phyloP scores from a whole-genome alignment of 1,284 basidiomycete genomes.

The Cutaneotrichosporon sp. region DNA sequence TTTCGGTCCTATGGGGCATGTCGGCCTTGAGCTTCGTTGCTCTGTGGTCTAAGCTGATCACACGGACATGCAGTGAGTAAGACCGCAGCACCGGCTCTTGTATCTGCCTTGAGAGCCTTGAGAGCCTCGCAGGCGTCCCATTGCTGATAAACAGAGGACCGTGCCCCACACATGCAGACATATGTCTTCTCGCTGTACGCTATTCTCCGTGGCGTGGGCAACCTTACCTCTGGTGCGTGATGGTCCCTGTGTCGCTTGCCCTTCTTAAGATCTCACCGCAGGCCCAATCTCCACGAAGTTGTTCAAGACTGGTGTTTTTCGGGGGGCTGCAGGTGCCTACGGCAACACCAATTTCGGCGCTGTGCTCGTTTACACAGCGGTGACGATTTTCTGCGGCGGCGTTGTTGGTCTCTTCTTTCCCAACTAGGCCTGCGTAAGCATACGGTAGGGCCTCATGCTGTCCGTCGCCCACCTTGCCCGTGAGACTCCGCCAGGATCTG shows the following conservation, averaged over 20 bases:
- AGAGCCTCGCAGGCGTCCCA: too few species aligned
- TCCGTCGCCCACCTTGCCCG: too few species aligned
- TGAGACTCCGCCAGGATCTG: too few species aligned
- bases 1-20: conserved; percentile 31
- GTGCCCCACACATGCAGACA: conserved; percentile 30
- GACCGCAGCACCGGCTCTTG: too few species aligned
- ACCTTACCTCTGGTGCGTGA: conserved; percentile 35
- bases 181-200: conserved; percentile 42
- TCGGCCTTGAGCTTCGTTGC: conserved; percentile 32
- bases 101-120: neutral
- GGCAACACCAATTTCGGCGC: conserved; percentile 36
- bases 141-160: conserved; percentile 19
- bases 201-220: conserved; percentile 43
- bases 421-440: conserved; percentile 1
- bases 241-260: conserved; percentile 26
- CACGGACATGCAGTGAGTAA: conserved; percentile 23
- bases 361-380: conserved; percentile 27
- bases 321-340: conserved; percentile 37
- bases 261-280: conserved; percentile 36
- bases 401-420: conserved; percentile 17
- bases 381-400: conserved; percentile 22
- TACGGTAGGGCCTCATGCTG: too few species aligned
- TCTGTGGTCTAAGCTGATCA: conserved; percentile 36
- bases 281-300: conserved; percentile 36
- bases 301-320: conserved; percentile 23